phyloP scores from a whole-genome alignment of 2,329 filamentous ascomycete species.

The Leptographium flavum region DNA sequence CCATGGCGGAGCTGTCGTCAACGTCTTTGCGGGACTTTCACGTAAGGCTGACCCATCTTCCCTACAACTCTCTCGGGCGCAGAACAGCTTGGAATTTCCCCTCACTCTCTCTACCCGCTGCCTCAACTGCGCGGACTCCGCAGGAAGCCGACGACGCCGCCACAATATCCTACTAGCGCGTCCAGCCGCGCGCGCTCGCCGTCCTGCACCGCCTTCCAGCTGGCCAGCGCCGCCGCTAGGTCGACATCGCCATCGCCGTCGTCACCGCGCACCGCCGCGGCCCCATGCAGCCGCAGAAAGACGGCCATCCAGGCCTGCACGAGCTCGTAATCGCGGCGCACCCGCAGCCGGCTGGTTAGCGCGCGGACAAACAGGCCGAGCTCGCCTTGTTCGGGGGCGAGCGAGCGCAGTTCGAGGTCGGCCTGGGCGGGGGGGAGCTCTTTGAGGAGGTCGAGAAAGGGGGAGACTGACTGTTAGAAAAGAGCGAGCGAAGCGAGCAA shows the following conservation, averaged over 20 bases:
- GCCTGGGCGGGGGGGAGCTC: slow-evolving; percentile 69
- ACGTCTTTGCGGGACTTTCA: too few species aligned
- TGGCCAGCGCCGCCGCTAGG: slow-evolving; percentile 31
- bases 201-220: slow-evolving; percentile 62
- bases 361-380: slow-evolving; percentile 68
- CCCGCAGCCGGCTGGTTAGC: slow-evolving; percentile 53
- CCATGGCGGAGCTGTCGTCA: too few species aligned
- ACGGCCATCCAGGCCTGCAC: slow-evolving; percentile 97
- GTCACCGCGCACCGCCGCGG: not conserved
- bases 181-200: slow-evolving; percentile 57
- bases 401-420: slow-evolving; percentile 79
- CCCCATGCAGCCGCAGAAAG: slow-evolving; percentile 61
- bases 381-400: slow-evolving; percentile 46
- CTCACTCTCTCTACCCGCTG: not conserved
- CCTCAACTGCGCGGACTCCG: slow-evolving; percentile 41
- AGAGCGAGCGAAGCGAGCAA: not conserved
- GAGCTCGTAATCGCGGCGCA: slow-evolving; percentile 76
- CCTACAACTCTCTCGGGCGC: too few species aligned
- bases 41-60: too few species aligned
- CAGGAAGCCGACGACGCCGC: slow-evolving; percentile 73
- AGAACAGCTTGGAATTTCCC: too few species aligned
- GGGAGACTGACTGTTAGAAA: slow-evolving; percentile 29
- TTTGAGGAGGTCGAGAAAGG: slow-evolving; percentile 67
- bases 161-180: slow-evolving; percentile 71
- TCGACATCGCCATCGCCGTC: slow-evolving; percentile 25